Percentiles rank a stretch among this genome's conserved stretches.
Conservation (phyloP, 192 early-diverging fungal species). For the Pilobolus umbonatus region DNA sequence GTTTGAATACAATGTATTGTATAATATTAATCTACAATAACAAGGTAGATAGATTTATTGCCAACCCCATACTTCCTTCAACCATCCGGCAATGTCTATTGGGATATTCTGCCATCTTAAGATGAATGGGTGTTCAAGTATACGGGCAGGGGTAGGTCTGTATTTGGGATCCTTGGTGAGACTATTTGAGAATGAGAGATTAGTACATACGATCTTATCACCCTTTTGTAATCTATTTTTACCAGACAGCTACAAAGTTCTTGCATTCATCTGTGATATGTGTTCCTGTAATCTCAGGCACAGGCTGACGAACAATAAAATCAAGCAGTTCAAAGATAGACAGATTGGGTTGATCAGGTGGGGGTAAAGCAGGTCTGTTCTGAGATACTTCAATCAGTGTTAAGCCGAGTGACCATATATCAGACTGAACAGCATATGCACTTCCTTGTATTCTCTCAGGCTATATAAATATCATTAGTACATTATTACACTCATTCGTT, state of each 20-base stretch:
- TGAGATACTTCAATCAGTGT: constrained; percentile 92
- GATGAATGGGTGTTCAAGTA: constrained; percentile 70
- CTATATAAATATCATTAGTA: constrained; percentile 32
- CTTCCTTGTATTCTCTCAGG: constrained; percentile 95
- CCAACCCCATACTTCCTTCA: constrained; percentile 38
- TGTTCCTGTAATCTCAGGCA: constrained; percentile 61
- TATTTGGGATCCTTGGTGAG: constrained; percentile 68
- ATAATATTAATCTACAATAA: no score
- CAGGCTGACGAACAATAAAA: constrained; percentile 87
- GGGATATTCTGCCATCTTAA: constrained; percentile 48
- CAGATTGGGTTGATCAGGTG: constrained; percentile 48
- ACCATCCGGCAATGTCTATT: constrained; percentile 53
- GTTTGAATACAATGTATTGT: no score
- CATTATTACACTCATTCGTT: neutral
- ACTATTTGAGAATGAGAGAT: constrained; percentile 31
- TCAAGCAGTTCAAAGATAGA: constrained; percentile 91
- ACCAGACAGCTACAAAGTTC: constrained; percentile 72
- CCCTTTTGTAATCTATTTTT: constrained; percentile 13
- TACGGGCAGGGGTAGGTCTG: constrained; percentile 63
- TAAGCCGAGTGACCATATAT: constrained; percentile 96
- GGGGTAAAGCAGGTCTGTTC: constrained; percentile 89
- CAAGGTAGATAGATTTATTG: no score
- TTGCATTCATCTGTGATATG: constrained; percentile 53
- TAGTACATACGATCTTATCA: no score
- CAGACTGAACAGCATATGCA: constrained; percentile 82